phyloP scores from a whole-genome alignment of 106 monocot genomes.

The Platanthera zijinensis region DNA sequence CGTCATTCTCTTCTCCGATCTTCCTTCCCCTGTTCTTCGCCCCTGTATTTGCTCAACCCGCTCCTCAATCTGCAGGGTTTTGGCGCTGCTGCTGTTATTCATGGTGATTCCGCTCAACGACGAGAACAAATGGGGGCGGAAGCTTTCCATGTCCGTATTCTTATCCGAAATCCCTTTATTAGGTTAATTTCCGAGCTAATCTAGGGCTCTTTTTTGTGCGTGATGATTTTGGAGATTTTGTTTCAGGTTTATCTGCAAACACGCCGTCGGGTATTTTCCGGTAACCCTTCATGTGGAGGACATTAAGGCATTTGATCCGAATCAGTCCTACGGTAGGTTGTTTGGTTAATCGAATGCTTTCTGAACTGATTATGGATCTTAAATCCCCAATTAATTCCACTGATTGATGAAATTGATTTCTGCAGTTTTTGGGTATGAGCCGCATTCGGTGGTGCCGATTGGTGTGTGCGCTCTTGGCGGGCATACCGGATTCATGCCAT shows the following conservation, averaged over 20 bases:
- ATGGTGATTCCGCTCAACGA: slow-evolving; percentile 38
- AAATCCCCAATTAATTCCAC: slow-evolving; percentile 40
- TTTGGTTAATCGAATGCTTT: slow-evolving; percentile 15
- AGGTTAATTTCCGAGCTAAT: slow-evolving; percentile 19
- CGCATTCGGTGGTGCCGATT: slow-evolving; percentile 17
- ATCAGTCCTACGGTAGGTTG: slow-evolving; percentile 61
- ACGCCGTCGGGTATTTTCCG: slow-evolving; percentile 63
- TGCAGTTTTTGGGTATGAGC: slow-evolving; percentile 2
- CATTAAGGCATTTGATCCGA: slow-evolving; percentile 52
- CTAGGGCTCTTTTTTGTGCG: slow-evolving; percentile 22
- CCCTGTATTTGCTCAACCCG: background rate
- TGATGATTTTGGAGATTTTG: background rate
- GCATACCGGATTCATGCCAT: slow-evolving; percentile 36
- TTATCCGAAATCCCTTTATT: background rate
- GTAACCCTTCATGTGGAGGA: slow-evolving; percentile 67
- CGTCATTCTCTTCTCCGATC: slow-evolving; percentile 7
- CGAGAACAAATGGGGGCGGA: slow-evolving; percentile 36
- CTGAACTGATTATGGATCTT: background rate
- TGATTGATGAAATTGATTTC: background rate
- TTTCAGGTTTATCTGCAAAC: slow-evolving; percentile 55
- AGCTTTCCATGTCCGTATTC: slow-evolving; percentile 31
- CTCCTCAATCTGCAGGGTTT: slow-evolving; percentile 21
- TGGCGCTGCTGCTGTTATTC: slow-evolving; percentile 40
- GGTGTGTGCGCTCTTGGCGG: slow-evolving; percentile 19
- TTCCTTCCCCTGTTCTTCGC: background rate